Base-by-base conservation (phyloP, 78 protist species). In the Dictyostelium brefeldianum region DNA sequence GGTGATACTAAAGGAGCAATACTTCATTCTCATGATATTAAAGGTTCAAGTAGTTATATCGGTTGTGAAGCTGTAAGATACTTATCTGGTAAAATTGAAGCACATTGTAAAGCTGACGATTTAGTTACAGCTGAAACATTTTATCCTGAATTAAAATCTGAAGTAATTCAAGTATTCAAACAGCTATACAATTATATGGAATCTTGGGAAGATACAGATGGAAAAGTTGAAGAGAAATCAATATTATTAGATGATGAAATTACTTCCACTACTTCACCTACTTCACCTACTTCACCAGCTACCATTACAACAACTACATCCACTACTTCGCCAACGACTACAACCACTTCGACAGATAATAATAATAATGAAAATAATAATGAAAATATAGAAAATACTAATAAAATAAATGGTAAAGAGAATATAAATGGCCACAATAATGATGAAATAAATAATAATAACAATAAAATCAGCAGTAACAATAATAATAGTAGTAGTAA, bases 1-100 rank as follows among this genome's bases (percentile, higher is more conserved):
- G 10, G 10, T 1, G 78, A 87, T 59, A 54, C 36, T 0, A 87
- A 87, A n/a, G 78, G 67, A 14, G 69, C 85, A 7, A 67, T 87
- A 10, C 57, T 87, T 18, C 92, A 87, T 36, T 87, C 92, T 10
- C 92, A 87, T 53, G 92, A 87, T 50, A 87, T 87, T 47, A 87
- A 87, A 14, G 92, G 92, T 48, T 46, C 67, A 31, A 77, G 83
- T 25, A 77, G 83, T 50, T 87, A 87, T 31, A 87, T 87, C 14
- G 92, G 92, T 50, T 81, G 83, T 15, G 92, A 87, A 12, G 82
- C 83, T 27, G 92, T 87, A 0, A 56, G 83, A 50, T 87, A 46
- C 14, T 15, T 87, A 5, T 62, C 79, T 87, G 92, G 92, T 4
- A 87, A 87, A 27, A 87, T 87, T 0, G 92, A 87, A 31, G 43